phyloP scores from a whole-genome alignment of 768 basidiomycete species.

The Rhizopogon vinicolor region DNA sequence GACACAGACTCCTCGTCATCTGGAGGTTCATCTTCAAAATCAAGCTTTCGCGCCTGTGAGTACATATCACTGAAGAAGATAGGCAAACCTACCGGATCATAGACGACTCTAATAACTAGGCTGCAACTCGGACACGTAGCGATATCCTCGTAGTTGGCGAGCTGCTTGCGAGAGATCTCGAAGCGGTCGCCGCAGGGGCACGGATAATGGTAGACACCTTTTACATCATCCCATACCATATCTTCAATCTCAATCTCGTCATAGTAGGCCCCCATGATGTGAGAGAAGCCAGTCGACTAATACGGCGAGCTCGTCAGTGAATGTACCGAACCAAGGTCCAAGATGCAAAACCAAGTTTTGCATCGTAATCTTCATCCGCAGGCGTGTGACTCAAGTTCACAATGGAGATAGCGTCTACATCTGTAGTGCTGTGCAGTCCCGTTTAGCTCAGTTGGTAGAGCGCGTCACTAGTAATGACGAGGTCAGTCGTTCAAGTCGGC shows the following conservation, averaged over 20 bases:
- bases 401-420: background rate
- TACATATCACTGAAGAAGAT: background rate
- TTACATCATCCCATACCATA: constrained; percentile 84
- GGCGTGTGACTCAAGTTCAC: background rate
- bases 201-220: constrained; percentile 88
- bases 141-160: constrained; percentile 87
- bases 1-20: constrained; percentile 37
- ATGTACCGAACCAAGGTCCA: too few relatives aligned
- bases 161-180: constrained; percentile 85
- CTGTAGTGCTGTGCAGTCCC: background rate
- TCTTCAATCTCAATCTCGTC: constrained; percentile 98
- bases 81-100: constrained; percentile 75
- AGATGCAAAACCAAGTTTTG: background rate
- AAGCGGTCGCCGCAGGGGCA: constrained; percentile 98
- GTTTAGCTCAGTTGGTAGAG: constrained; percentile 27
- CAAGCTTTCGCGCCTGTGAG: constrained; percentile 46
- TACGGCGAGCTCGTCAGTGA: background rate
- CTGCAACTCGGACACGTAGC: constrained; percentile 97
- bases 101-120: constrained; percentile 86
- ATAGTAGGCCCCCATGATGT: constrained; percentile 78
- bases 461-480: constrained; percentile 46
- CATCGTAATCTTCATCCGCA: too few relatives aligned
- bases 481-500: constrained; percentile 39
- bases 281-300: background rate
- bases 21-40: constrained; percentile 75